Conservation (phyloP, 345 rosid genomes). For the Eucalyptus albens region DNA sequence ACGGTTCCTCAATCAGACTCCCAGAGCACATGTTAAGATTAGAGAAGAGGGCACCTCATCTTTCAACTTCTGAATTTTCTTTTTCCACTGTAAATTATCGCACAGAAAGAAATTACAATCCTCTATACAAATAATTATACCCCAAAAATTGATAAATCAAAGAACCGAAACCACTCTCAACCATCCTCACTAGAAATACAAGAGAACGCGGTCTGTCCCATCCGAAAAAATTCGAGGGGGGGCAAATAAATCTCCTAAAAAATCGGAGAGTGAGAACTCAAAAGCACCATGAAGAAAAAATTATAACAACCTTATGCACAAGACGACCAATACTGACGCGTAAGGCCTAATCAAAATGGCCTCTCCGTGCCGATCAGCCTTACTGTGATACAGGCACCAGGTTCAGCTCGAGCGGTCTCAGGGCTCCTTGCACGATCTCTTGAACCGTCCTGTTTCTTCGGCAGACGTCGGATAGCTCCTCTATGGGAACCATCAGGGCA, state of each 20-base stretch:
- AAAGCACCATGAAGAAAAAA: constrained; percentile 1
- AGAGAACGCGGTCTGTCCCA: constrained; percentile 2
- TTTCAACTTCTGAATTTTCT: not conserved
- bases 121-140: constrained; percentile 13
- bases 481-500: constrained; percentile 45
- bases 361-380: constrained; percentile 1
- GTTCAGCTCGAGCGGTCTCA: constrained; percentile 77
- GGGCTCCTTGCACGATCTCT: constrained; percentile 85
- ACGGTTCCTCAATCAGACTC: not conserved
- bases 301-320: constrained; percentile 7
- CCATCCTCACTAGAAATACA: constrained; percentile 6
- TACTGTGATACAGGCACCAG: constrained; percentile 21
- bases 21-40: not conserved
- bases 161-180: constrained; percentile 10
- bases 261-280: constrained; percentile 21
- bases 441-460: constrained; percentile 88
- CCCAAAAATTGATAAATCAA: constrained; percentile 20
- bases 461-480: constrained; percentile 91
- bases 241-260: constrained; percentile 36
- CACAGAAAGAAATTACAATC: constrained; percentile 1
- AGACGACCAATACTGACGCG: not conserved
- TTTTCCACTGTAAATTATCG: not conserved
- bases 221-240: not conserved
- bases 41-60: not conserved
- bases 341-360: constrained; percentile 36